A percentile compares a stretch with the other conserved stretches of the same genome.
phyloP scores from a whole-genome alignment of 345 rosid genomes.

The Odontarrhena argentea region DNA sequence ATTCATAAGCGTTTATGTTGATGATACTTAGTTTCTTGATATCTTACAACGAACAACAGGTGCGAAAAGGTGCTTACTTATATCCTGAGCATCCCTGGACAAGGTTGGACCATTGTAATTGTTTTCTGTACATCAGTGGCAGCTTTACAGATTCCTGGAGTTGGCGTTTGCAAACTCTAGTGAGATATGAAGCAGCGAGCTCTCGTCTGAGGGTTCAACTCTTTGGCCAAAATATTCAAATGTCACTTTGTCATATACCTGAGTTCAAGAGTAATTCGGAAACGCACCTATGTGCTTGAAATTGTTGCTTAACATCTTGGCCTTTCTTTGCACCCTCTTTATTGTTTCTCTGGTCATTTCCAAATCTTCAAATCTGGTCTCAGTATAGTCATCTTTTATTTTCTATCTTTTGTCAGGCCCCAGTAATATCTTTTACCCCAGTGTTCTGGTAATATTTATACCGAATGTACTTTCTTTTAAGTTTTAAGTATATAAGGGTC shows the following conservation, averaged over 20 bases:
- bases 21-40: constrained; percentile 21
- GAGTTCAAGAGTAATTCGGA: constrained; percentile 17
- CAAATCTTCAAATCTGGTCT: too few relatives aligned
- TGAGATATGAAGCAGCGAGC: constrained; percentile 98
- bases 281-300: constrained; percentile 6
- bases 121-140: constrained; percentile 96
- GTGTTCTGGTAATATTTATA: too few relatives aligned
- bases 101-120: constrained; percentile 86
- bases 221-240: constrained; percentile 17
- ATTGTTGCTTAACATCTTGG: constrained; percentile 26
- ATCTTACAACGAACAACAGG: constrained; percentile 47
- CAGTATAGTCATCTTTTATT: too few relatives aligned
- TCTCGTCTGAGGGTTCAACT: constrained; percentile 79
- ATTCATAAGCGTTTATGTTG: not conserved
- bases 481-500: too few relatives aligned
- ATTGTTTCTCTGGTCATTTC: too few relatives aligned
- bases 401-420: too few relatives aligned
- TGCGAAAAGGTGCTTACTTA: constrained; percentile 89
- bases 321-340: not conserved
- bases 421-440: too few relatives aligned
- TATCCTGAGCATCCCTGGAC: constrained; percentile 85
- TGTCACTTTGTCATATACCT: constrained; percentile 5
- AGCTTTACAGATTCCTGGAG: constrained; percentile 78
- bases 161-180: constrained; percentile 69
- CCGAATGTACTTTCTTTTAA: too few relatives aligned